Conservation (phyloP, 768 basidiomycete genomes). For the Clitopilus passeckerianus region DNA sequence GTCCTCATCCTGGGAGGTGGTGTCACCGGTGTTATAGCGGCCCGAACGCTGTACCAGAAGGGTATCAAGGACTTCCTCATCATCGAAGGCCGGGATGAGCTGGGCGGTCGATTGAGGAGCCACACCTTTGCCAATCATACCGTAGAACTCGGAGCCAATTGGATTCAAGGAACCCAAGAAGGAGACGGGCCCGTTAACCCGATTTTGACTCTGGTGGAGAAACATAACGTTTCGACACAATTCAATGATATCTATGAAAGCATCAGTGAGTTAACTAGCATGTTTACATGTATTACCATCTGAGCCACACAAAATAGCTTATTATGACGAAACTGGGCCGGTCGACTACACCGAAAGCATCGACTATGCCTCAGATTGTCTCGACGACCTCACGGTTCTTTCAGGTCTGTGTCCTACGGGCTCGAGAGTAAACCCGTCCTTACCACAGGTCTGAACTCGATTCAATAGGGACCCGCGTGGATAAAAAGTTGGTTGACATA, state of each 20-base stretch:
- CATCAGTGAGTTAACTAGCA: constrained; percentile 30
- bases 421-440: too few relatives aligned
- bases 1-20: constrained; percentile 66
- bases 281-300: not conserved
- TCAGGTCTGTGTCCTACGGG: constrained; percentile 34
- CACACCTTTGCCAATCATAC: constrained; percentile 39
- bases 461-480: constrained; percentile 36
- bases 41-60: constrained; percentile 48
- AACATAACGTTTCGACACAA: constrained; percentile 44
- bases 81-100: constrained; percentile 50
- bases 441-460: not conserved
- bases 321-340: constrained; percentile 44
- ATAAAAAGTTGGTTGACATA: constrained; percentile 44
- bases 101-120: constrained; percentile 59
- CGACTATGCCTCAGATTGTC: constrained; percentile 32
- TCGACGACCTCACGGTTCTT: constrained; percentile 30
- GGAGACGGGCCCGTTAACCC: constrained; percentile 52
- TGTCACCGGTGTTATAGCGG: constrained; percentile 61
- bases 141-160: constrained; percentile 58
- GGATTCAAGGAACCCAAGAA: constrained; percentile 49
- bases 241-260: constrained; percentile 39
- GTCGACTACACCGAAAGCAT: constrained; percentile 45
- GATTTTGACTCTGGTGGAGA: constrained; percentile 50
- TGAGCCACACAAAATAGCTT: not conserved
- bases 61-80: constrained; percentile 57